These are phyloP conservation scores for Austroboletus eburneus DNA, from an alignment of 768 basidiomycete genomes.

Conservation along the genomic window DNA sequence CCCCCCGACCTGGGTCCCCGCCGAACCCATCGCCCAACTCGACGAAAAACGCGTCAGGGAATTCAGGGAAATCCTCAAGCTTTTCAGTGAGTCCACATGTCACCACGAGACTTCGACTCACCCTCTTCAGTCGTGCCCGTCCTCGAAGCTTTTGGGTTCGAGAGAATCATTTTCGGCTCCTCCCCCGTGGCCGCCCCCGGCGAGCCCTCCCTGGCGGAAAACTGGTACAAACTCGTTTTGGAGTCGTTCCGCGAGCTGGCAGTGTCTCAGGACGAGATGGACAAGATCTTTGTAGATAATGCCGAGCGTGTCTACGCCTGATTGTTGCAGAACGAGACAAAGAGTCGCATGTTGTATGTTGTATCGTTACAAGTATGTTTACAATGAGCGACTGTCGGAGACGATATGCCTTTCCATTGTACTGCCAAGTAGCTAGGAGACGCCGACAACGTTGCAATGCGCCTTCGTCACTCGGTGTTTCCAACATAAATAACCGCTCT, in stretches of 20 bases:
- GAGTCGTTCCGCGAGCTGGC: slow-evolving; percentile 78
- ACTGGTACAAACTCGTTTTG: slow-evolving; percentile 80
- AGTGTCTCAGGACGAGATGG: slow-evolving; percentile 70
- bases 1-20: slow-evolving; percentile 68
- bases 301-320: slow-evolving; percentile 44
- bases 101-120: not conserved
- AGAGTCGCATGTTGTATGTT: too few species aligned
- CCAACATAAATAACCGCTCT: too few species aligned
- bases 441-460: slow-evolving; percentile 8
- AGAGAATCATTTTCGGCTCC: slow-evolving; percentile 80
- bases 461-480: not conserved
- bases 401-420: too few species aligned
- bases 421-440: slow-evolving; percentile 3
- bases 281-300: slow-evolving; percentile 65
- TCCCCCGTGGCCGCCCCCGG: slow-evolving; percentile 55
- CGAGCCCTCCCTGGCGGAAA: slow-evolving; percentile 47
- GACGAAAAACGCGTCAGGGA: slow-evolving; percentile 37
- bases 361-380: too few species aligned
- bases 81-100: slow-evolving; percentile 63
- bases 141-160: slow-evolving; percentile 80
- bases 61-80: slow-evolving; percentile 67
- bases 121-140: slow-evolving; percentile 63
- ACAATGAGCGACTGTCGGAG: too few species aligned
- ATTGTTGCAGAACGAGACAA: too few species aligned
- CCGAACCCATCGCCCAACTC: slow-evolving; percentile 35